Base-by-base conservation (phyloP, 78 protist genomes). In the Chrysochromulina parva region DNA sequence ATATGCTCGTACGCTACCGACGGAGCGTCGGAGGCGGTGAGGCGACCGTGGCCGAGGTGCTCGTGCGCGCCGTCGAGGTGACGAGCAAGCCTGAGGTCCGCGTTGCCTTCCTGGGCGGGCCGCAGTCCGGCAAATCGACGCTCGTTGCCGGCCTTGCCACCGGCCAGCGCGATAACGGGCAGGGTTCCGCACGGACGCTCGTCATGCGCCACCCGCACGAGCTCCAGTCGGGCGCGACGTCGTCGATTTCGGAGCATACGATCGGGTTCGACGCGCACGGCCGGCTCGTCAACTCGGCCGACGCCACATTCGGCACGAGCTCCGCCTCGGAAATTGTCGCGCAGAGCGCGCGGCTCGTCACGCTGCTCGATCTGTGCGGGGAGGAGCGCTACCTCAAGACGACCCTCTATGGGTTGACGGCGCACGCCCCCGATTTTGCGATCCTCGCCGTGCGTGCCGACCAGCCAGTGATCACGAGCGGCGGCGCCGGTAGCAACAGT, bases 61-160 rank as follows among this genome's bases (percentile, higher is more conserved):
- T 96, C 14, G 93, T 96, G 16, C 96, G 97, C 57, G 82, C 57
- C 59, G 67, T 66, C 66, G 85, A 90, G 1, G 96, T 85, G 17
- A 94, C 88, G 65, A 13, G 38, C n/a, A 94, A 91, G 52, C 0
- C 53, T 24, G 97, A 95, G 66, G 85, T 96, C 58, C 89, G 97
- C 52, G 85, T 96, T 3, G 96, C 96, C 19, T 94, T 96, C 55
- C 90, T 89, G 59, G 98, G 98, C 50, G 95, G 96, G 24, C 97
- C 95, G 19, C 97, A 96, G 78, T 24, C 90, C 5, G 98, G 98
- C 50, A 96, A 96, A 52, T 7, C 47, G 47, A 66, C 73, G 73
- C 73, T 66, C 6, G 13, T 66, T 38, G 26, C 24, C 47, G 73
- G 19, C 17, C n/a, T 66, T 38, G 2, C 73, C 38, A 9, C 19